Evolutionary conservation across 495 filamentous ascomycete species (phyloP), one percentile per base, ranked within the genome.

Genomic region (Penicillium fimorum): DNA sequence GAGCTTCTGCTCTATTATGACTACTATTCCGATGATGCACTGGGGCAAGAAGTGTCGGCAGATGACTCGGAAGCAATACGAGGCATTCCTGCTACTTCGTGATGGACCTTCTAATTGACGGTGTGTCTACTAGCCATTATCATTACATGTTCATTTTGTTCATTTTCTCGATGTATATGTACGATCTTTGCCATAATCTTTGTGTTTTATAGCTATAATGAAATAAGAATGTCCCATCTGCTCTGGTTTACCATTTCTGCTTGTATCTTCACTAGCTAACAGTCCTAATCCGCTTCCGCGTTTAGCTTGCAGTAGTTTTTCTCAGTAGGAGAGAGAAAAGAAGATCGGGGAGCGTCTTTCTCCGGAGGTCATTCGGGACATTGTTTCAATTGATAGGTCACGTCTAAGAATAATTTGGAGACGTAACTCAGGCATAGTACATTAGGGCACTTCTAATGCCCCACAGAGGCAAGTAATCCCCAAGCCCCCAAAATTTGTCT

Each of bases 1-100:
- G 51, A 62, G 60, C 60, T 62, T 54, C 46, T 53, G 9, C 7
- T 62, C 53, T 13, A 43, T 62, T 22, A 62, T 62, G 60, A 62
- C 60, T 1, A 62, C 60, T 27, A 35, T 53, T 0, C 60, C 60
- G 3, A 62, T 62, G 60, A 62, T 62, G 29, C 55, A 58, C 41
- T 62, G 60, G 60, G 60, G 60, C 9, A 62, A 59, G 47, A 40
- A 24, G 20, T 58, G 50, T 47, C 60, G 60, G 3, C 33, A 43
- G 20, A 18, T 55, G 30, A 62, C 60, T 44, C 60, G 52, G 15
- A 59, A 59, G 56, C 51, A 57, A 17, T 62, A 62, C 11, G 47
- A 59, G 60, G 55, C 53, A 24, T 62, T 59, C 51, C 47, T 62
- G 20, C 56, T 47, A 29, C 42, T 62, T 25, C 60, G 60, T 38